A percentile compares a stretch with the other conserved stretches of the same genome.
Conservation (phyloP, 1,284 basidiomycete species). For the Cryptococcus amylolentus region DNA sequence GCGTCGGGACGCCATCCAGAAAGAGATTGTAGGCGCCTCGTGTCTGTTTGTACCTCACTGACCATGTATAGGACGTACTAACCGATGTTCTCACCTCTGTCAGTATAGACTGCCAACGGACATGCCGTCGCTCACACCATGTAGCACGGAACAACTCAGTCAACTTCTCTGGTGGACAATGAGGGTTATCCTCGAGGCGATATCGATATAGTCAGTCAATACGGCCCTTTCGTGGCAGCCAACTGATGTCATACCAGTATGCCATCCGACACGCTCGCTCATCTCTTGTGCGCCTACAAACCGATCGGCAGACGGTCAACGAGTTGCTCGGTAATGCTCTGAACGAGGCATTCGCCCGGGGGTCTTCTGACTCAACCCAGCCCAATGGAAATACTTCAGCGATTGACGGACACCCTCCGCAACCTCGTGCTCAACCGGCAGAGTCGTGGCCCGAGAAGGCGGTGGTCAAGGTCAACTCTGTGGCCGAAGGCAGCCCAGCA, state of each 20-base stretch:
- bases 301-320: slow-evolving; percentile 67
- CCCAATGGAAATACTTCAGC: slow-evolving; percentile 11
- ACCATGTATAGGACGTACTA: slow-evolving; percentile 26
- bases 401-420: not conserved
- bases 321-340: slow-evolving; percentile 65
- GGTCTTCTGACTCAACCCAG: slow-evolving; percentile 48
- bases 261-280: slow-evolving; percentile 65
- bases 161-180: slow-evolving; percentile 68
- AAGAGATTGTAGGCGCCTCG: slow-evolving; percentile 38
- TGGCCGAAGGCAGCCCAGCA: slow-evolving; percentile 73
- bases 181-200: slow-evolving; percentile 78
- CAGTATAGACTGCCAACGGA: not conserved
- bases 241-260: slow-evolving; percentile 53
- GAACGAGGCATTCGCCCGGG: slow-evolving; percentile 54
- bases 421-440: not conserved
- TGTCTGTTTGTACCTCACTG: not conserved
- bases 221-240: slow-evolving; percentile 68
- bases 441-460: slow-evolving; percentile 29
- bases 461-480: slow-evolving; percentile 73
- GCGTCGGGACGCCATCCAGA: slow-evolving; percentile 46
- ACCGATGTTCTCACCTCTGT: slow-evolving; percentile 36
- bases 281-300: slow-evolving; percentile 56
- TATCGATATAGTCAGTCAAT: slow-evolving; percentile 66
- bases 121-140: not conserved
- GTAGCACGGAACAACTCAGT: slow-evolving; percentile 36